Evolutionary conservation across 768 basidiomycete genomes (phyloP), one percentile per base, ranked within the genome.

Genomic region (Leccinum truebloodii): DNA sequence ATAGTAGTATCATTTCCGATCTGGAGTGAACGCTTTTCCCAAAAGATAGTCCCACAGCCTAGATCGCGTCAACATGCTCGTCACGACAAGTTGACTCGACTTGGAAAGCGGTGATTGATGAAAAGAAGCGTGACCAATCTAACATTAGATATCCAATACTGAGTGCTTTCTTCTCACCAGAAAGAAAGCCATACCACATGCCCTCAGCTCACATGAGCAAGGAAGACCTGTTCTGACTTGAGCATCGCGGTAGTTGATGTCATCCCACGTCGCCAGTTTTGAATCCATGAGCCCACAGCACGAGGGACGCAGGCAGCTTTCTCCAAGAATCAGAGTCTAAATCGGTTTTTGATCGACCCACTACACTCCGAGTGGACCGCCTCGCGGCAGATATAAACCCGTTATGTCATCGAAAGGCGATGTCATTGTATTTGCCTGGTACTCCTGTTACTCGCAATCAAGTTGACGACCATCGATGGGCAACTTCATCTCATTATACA

Each of bases 81-180:
- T 65, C 63, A 26, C 12, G 3, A 68, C 14, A 20, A 58, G 34
- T 13, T 59, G 58, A 66, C 62, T 67, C 18, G 32, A 54, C 28
- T 54, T 52, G 1, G 55, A 49, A 22, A 63, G 61, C 14, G 50
- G 49, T 0, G 50, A 14, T 65, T 35, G 63, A 20, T 48, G 37
- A 24, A 54, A 48, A 20, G 39, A 26, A 28, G 65, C 65, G 32
- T 66, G 60, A 54, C 46, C 55, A 5, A 66, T 58, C 65, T 67
- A 18, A 46, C 20, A 14, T 50, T 51, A n/a, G 13, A 24, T 3
- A 9, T 24, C 37, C 22, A 50, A 20, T 5, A 34, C 9, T n/a
- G 50, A 5, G 14, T 13, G 20, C 4, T 24, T 35, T 18, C 13
- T n/a, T 41, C 13, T 22, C 12, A 18, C 26, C 13, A 10, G 18